Evolutionary conservation across 148 eudicot genomes (phyloP), one percentile per base, ranked within the genome.

Genomic region (Rhododendron simsii): DNA sequence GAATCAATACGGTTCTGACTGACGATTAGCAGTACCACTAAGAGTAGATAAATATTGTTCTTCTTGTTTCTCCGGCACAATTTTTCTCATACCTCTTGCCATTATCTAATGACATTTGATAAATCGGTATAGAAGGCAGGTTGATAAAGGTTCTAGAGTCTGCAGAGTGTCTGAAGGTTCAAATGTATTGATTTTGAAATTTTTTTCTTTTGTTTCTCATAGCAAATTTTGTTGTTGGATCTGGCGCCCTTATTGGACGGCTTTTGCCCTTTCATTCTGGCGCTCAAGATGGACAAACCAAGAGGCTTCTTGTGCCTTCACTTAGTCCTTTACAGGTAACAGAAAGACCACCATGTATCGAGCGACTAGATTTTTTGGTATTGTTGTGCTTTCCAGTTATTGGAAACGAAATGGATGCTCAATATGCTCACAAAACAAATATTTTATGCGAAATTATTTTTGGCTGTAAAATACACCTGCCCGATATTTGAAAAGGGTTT

Each of bases 271-370:
- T 89, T 59, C 41, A 87, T 63, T 91, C 91, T 53, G 79, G 86
- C 79, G n/a, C 85, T 77, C 89, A 57, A 81, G 85, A 87, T 88
- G 92, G 91, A 84, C 89, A 86, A 28, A 84, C 82, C 83, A 84
- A 83, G 61, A 87, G 81, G 87, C 83, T 92, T 78, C 85, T 89
- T 65, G 89, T 87, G n/a, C 95, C 94, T 86, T 83, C 92, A 85
- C 94, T 95, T 85, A 95, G 94, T 84, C 95, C 98, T 85, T 85
- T 95, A 86, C 99, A 98, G 98, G 99, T 98, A 88, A 44, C 85
- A 77, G 57, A 41, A 47, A 47, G 47, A 48, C 83, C 75, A 23
- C 78, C 81, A 47, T 78, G 78, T 45, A 9, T 71, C 2, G 7
- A 9, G 13, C 5, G 55, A 65, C 39, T 51, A 44, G 21, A 59